Base-by-base conservation (phyloP, 2,329 filamentous ascomycete species). In the Claviceps sp. region DNA sequence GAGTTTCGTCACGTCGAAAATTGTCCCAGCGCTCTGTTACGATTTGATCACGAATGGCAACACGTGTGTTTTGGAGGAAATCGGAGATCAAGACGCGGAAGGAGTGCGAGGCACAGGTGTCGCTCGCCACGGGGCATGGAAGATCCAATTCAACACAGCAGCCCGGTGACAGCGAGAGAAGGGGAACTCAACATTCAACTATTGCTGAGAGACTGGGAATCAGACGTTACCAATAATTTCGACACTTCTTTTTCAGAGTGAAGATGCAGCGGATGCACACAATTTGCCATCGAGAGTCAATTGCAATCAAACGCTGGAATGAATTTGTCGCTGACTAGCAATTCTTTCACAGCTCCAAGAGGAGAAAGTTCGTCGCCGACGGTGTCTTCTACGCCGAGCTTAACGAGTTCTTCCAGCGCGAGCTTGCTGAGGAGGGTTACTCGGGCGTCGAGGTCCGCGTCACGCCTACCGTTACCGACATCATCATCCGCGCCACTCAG, bases 401-500 rank as follows among this genome's bases (percentile, higher is more conserved):
- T 76, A 98, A 98, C 86, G 93, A 98, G 81, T 98, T 98, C 87
- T 98, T 98, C 89, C 93, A 97, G 84, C 91, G 93, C 76, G 93
- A 98, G 80, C 82, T 98, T 72, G 93, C 93, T 72, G 93, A 98
- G 85, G 94, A 98, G 81, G 93, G 93, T 68, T 98, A 98, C 85
- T 98, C 93, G 54, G 93, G 93, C 73, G 93, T 98, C 74, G 94
- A 98, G 81, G 93, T 98, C 79, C 89, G 94, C 81, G 93, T 98
- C 67, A 98, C 93, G 66, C 93, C 93, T 65, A 98, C 93, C 74
- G 93, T 98, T 72, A 98, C 93, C 81, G 93, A 97, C 78, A 97
- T 97, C 84, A 97, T 98, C 84, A 95, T 98, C 82, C 93, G 93
- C 75, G 93, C 93, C 72, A 98, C 93, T 70, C 93, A 98, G 85